Percentiles rank a stretch among this genome's conserved stretches.
phyloP scores from a whole-genome alignment of 345 rosid species.

The Hevea brasiliensis region DNA sequence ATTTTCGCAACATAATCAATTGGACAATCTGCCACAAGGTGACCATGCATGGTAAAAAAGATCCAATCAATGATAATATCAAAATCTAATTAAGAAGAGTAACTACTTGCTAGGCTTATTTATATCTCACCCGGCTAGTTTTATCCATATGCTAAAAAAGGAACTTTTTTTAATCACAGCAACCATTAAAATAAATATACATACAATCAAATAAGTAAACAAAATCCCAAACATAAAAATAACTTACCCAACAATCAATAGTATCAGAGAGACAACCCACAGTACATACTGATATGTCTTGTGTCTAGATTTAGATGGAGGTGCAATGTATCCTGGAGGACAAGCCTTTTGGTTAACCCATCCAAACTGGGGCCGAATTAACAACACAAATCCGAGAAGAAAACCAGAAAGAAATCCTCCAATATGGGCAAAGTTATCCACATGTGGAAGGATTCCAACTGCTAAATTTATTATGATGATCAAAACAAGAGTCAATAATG shows the following conservation, averaged over 20 bases:
- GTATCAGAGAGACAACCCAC: slow-evolving; percentile 65
- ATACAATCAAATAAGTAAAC: background rate
- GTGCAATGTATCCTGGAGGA: slow-evolving; percentile 39
- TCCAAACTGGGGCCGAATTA: slow-evolving; percentile 86
- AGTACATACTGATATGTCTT: slow-evolving; percentile 70
- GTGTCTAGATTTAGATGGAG: slow-evolving; percentile 49
- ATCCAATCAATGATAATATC: background rate
- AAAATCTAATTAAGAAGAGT: background rate
- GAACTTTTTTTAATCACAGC: background rate
- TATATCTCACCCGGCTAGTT: background rate
- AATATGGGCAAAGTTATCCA: slow-evolving; percentile 95
- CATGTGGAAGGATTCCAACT: slow-evolving; percentile 88
- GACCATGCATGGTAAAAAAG: background rate
- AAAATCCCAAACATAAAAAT: background rate
- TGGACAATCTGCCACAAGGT: too few species aligned
- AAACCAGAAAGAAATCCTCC: slow-evolving; percentile 93
- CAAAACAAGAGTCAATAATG: slow-evolving; percentile 61
- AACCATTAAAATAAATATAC: too few species aligned
- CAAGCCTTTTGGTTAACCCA: slow-evolving; percentile 66
- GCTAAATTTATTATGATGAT: slow-evolving; percentile 79
- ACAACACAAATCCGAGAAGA: slow-evolving; percentile 80
- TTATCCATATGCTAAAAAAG: background rate
- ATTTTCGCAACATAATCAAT: background rate
- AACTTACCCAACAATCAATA: slow-evolving; percentile 69
- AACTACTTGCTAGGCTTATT: background rate